phyloP scores from a whole-genome alignment of 208 protist genomes.

The Histomonas meleagridis region DNA sequence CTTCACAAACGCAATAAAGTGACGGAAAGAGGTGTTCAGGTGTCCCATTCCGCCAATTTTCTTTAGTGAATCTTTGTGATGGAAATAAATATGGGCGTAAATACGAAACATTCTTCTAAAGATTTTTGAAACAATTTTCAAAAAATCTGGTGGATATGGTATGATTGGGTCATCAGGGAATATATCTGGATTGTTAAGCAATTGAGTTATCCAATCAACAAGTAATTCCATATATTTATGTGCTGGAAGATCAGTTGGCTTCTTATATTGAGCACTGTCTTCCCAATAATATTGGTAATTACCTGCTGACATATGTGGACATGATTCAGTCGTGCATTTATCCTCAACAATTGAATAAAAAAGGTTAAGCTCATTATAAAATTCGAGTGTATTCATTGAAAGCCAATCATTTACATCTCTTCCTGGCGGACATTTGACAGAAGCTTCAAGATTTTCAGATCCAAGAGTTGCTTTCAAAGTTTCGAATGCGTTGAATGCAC shows the following conservation, averaged over 20 bases:
- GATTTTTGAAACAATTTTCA: slow-evolving; percentile 71
- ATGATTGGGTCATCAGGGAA: slow-evolving; percentile 74
- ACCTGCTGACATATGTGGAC: slow-evolving; percentile 73
- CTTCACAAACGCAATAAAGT: slow-evolving; percentile 67
- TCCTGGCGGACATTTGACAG: slow-evolving; percentile 44
- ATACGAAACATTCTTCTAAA: slow-evolving; percentile 87
- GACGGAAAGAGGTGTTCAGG: slow-evolving; percentile 75
- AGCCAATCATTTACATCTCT: slow-evolving; percentile 51
- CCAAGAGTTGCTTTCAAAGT: slow-evolving; percentile 47
- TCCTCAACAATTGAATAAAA: slow-evolving; percentile 89
- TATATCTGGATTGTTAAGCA: slow-evolving; percentile 81
- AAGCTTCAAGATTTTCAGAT: slow-evolving; percentile 43
- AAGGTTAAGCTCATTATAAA: slow-evolving; percentile 96
- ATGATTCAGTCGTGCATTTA: slow-evolving; percentile 80
- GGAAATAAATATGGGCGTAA: slow-evolving; percentile 90
- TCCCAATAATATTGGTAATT: slow-evolving; percentile 64
- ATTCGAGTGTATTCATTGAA: slow-evolving; percentile 72
- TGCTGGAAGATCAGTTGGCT: slow-evolving; percentile 75
- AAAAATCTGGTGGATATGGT: slow-evolving; percentile 59
- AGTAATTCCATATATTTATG: slow-evolving; percentile 87
- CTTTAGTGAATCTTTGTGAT: slow-evolving; percentile 78
- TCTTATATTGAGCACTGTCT: slow-evolving; percentile 78
- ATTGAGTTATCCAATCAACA: slow-evolving; percentile 88
- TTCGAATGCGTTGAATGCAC: slow-evolving; percentile 49
- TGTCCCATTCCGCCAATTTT: slow-evolving; percentile 79